Evolutionary conservation across 371 early-diverging fungal genomes (phyloP), one percentile per base, ranked within the genome.

Genomic region (Dinochytrium kinnereticum): DNA sequence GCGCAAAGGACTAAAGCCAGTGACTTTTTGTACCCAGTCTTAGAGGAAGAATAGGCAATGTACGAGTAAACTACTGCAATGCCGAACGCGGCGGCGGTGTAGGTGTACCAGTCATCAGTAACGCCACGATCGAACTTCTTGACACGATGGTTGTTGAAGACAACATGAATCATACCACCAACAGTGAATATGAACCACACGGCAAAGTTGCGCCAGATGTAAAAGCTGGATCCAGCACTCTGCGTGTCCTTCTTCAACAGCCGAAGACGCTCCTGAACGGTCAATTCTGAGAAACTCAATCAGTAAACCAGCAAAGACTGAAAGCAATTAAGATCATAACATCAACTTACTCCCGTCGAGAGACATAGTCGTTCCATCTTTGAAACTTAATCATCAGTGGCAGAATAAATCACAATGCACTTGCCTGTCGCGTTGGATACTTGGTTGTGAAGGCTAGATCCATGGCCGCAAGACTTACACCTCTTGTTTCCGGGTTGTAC

Each of bases 41-140:
- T 39, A 10, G 73, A 2, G 26, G 26, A 51, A 26, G 7, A 1
- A 17, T 33, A 39, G 13, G 73, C 73, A 21, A 72, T 28, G 33
- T 40, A 40, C 1, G 38, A 38, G 68, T 73, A 75, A 1, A 75
- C 39, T 36, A 75, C 53, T 15, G 72, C 75, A 51, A 78, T 36
- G 19, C 33, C 34, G 51, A 78, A 78, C 15, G 72, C 73, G n/a
- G 65, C 59, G 10, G 76, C 74, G n/a, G 73, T 69, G 70, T 76
- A 78, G 0, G 39, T 53, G 70, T 81, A 81, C 77, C 69, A 68
- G 1, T 64, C 64, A 31, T 76, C 70, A 21, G 76, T 61, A n/a
- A 59, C 28, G 7, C 72, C 76, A 24, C 78, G 64, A 39, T 81
- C 72, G 40, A 75, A 80, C 37, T 26, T 51, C 10, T 53, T 51